A percentile compares a stretch with the other conserved stretches of the same genome.
phyloP scores from a whole-genome alignment of 1,284 basidiomycete genomes.

The Rhizoctonia solani region DNA sequence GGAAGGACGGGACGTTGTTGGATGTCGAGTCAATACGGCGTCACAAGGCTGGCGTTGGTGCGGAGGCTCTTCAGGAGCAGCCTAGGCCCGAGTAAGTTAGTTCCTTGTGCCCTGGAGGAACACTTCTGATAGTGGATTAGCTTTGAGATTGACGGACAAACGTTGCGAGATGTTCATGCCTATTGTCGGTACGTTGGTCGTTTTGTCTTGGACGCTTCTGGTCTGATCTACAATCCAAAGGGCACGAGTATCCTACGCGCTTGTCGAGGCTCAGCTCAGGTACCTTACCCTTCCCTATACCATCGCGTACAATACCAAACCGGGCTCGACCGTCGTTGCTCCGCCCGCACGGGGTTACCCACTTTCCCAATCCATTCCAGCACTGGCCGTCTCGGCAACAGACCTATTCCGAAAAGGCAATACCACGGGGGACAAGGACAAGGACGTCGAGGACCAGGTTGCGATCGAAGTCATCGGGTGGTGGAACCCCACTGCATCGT shows the following conservation, averaged over 20 bases:
- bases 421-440: conserved; percentile 75
- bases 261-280: conserved; percentile 87
- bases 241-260: conserved; percentile 87
- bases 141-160: conserved; percentile 68
- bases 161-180: conserved; percentile 72
- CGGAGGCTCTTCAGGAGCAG: background rate
- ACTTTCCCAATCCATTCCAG: conserved; percentile 63
- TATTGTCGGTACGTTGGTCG: conserved; percentile 68
- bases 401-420: conserved; percentile 76
- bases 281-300: conserved; percentile 76
- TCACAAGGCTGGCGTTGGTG: background rate
- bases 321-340: conserved; percentile 39
- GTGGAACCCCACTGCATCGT: conserved; percentile 73
- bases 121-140: no score
- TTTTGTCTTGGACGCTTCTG: background rate
- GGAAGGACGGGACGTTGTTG: conserved; percentile 35
- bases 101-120: no score
- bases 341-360: conserved; percentile 22
- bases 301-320: conserved; percentile 63
- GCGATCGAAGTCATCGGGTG: conserved; percentile 85
- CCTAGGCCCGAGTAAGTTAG: conserved; percentile 30
- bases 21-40: conserved; percentile 16
- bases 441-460: conserved; percentile 79
- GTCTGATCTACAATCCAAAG: conserved; percentile 49
- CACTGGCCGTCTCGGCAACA: conserved; percentile 77